phyloP scores from a whole-genome alignment of 2,329 filamentous ascomycete species.

The Moelleriella libera region DNA sequence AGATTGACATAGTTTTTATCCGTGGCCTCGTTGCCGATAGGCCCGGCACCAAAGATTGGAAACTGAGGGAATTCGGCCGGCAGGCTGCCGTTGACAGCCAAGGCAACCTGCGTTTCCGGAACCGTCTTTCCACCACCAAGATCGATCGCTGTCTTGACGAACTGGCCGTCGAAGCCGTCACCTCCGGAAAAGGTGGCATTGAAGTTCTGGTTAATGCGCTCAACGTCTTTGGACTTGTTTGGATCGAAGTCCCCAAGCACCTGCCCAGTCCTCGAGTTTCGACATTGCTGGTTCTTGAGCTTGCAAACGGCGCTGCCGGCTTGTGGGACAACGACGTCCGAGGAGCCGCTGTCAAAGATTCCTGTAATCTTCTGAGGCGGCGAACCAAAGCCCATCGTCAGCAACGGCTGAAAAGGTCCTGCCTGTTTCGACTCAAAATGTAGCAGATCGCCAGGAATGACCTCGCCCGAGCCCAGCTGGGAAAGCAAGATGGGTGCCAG shows the following conservation, averaged over 20 bases:
- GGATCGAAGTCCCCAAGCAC: not conserved
- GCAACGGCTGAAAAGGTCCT: not conserved
- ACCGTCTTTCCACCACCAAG: not conserved
- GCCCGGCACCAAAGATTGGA: not conserved
- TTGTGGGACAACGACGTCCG: not conserved
- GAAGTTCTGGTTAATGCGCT: not conserved
- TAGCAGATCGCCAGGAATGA: not conserved
- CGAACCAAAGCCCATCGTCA: not conserved
- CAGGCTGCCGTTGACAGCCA: not conserved
- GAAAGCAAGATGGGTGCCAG: not conserved
- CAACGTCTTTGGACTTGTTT: not conserved
- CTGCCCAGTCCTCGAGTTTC: not conserved
- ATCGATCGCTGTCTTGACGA: not conserved
- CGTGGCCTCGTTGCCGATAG: not conserved
- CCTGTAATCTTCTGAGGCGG: not conserved
- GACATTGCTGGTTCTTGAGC: not conserved
- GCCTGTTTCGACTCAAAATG: not conserved
- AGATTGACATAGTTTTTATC: not conserved
- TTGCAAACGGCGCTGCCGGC: not conserved
- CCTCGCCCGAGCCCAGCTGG: not conserved
- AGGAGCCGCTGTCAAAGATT: not conserved
- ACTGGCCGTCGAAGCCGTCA: not conserved
- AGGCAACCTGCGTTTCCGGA: not conserved
- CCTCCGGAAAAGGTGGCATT: rapidly evolving
- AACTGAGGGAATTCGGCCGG: not conserved